Base-by-base conservation (phyloP, 306 rosid genomes). In the Luffa aegyptiaca region DNA sequence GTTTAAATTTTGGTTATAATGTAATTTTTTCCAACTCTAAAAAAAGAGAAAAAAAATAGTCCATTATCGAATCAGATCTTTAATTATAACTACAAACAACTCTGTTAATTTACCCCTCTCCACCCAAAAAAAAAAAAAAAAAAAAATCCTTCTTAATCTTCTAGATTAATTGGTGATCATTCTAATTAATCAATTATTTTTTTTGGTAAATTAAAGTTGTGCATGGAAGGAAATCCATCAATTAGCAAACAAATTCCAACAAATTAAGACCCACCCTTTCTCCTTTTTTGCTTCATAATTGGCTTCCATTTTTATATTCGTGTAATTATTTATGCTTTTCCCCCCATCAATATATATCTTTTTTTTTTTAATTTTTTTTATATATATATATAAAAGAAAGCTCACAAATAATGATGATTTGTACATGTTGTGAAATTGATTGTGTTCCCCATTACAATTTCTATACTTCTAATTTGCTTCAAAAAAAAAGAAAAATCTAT, bases 401-500 rank as follows among this genome's bases (percentile, higher is more conserved):
- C 53, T n/a, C 53, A 48, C 48, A 5, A 46, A 46, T 48, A 45
- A 72, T 72, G 77, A 72, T 72, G 77, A 31, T 72, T 21, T 72
- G 74, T 46, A 72, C 77, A 71, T 71, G 76, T 45, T 20, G 58
- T 72, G 58, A 48, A 45, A 72, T 46, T 72, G 77, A 72, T 72
- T 46, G 77, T 72, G 77, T 72, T 31, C 76, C 77, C 77, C 77
- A 26, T 72, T 72, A 26, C 77, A 72, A 72, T 44, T 44, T 70
- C 14, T 20, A 70, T 21, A n/a, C 55, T 44, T 11, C 37, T 7
- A 39, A 4, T 3, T 26, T 26, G 31, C 31, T 26, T 26, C 1
- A 26, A 26, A 26, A 26, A 26, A 26, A 26, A 26, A 26, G 1
- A 26, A 26, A 26, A 26, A 26, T 26, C 31, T 26, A 26, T 26